Percentiles rank a stretch among this genome's conserved stretches.
Evolutionary conservation across 495 filamentous ascomycete genomes (phyloP).

Genomic region (Penicillium egyptiacum): DNA sequence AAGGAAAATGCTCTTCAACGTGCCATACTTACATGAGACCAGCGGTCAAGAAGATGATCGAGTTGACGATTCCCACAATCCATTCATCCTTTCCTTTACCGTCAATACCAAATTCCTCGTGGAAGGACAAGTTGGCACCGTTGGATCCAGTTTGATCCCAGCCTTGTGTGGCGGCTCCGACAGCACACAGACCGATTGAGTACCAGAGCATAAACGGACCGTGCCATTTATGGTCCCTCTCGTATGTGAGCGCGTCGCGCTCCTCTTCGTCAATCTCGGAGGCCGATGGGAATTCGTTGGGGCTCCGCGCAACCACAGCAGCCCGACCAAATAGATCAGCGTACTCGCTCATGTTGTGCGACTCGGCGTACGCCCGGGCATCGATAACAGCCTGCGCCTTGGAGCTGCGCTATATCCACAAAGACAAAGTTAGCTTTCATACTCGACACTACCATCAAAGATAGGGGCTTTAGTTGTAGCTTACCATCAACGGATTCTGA

Average conservation of each 20-base stretch:
- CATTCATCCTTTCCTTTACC: slow-evolving; percentile 47
- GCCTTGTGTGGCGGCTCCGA: slow-evolving; percentile 44
- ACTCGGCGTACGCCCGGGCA: slow-evolving; percentile 41
- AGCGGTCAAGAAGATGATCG: slow-evolving; percentile 37
- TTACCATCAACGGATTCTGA: slow-evolving; percentile 5
- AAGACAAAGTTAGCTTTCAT: slow-evolving; percentile 2
- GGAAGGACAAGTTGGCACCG: slow-evolving; percentile 63
- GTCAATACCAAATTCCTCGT: slow-evolving; percentile 51
- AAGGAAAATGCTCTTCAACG: slow-evolving; percentile 15
- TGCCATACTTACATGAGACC: slow-evolving; percentile 41
- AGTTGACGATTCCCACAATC: slow-evolving; percentile 61
- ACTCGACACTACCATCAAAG: background rate
- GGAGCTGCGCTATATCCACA: slow-evolving; percentile 32
- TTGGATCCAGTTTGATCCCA: slow-evolving; percentile 72
- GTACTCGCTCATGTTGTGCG: slow-evolving; percentile 41
- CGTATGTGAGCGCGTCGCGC: slow-evolving; percentile 25
- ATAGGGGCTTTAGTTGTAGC: background rate
- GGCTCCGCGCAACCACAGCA: slow-evolving; percentile 37
- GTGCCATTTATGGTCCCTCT: slow-evolving; percentile 39
- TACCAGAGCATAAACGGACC: slow-evolving; percentile 37
- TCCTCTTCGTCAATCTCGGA: slow-evolving; percentile 27
- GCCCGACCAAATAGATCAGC: slow-evolving; percentile 43
- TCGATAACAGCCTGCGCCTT: slow-evolving; percentile 33
- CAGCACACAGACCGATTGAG: slow-evolving; percentile 33
- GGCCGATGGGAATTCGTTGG: slow-evolving; percentile 17